Evolutionary conservation across 345 rosid species (phyloP).

Genomic region (Brassica cretica): DNA sequence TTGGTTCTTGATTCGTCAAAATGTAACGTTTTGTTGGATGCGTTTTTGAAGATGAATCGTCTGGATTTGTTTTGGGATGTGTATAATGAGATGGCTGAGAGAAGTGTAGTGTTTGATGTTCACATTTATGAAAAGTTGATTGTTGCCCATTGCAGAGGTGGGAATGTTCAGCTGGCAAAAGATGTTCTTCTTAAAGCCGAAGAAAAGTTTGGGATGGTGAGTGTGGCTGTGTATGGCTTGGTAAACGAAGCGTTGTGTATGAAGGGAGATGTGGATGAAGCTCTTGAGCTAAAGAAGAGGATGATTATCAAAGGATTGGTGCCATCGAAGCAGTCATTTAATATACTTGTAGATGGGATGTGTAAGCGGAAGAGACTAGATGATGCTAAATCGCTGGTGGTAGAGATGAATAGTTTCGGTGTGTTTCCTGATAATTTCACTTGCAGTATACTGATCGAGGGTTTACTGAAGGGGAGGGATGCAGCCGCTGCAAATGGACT

Average conservation of each 20-base stretch:
- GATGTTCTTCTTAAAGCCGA: conserved; percentile 50
- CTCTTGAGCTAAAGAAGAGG: conserved; percentile 49
- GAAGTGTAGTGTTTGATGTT: conserved; percentile 50
- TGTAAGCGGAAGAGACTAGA: conserved; percentile 53
- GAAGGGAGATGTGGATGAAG: conserved; percentile 58
- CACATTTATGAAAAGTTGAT: conserved; percentile 55
- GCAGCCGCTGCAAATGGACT: conserved; percentile 52
- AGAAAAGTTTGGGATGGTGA: conserved; percentile 50
- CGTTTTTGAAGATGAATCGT: conserved; percentile 53
- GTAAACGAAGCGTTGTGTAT: conserved; percentile 57
- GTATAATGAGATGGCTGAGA: conserved; percentile 53
- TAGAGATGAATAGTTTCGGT: conserved; percentile 56
- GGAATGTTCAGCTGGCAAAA: conserved; percentile 49
- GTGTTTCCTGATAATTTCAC: conserved; percentile 49
- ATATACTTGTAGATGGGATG: conserved; percentile 52
- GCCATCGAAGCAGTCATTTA: conserved; percentile 47
- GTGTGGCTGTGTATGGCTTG: conserved; percentile 52
- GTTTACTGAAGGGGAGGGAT: conserved; percentile 60
- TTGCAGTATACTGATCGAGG: conserved; percentile 57
- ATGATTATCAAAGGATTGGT: conserved; percentile 55
- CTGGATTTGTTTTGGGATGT: conserved; percentile 67
- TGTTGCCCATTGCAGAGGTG: conserved; percentile 60
- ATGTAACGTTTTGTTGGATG: conserved; percentile 60
- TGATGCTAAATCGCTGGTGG: conserved; percentile 58
- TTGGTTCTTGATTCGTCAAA: conserved; percentile 46